A percentile compares a stretch with the other conserved stretches of the same genome.
Evolutionary conservation across 75 land plant genomes (phyloP).

Genomic region (Cryptomeria japonica): DNA sequence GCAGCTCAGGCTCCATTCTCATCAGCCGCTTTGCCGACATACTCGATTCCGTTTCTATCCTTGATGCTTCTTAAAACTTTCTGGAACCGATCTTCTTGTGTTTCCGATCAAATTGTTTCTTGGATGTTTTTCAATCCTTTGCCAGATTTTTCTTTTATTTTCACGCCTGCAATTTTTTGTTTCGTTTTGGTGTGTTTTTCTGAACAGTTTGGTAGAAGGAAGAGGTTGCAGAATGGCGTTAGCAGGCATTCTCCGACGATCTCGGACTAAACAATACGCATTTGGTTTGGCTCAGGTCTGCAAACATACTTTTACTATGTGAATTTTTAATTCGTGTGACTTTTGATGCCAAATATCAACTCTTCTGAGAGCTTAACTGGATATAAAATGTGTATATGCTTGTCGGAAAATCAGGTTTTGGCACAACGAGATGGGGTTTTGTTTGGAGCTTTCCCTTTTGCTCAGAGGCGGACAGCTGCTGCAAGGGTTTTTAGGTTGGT

Average conservation of each 20-base stretch:
- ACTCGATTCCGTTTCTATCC: neutral
- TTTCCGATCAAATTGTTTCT: neutral
- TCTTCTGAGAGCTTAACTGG: neutral
- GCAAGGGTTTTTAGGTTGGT: slow-evolving; percentile 32
- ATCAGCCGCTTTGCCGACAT: neutral
- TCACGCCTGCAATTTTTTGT: neutral
- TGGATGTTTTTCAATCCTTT: neutral
- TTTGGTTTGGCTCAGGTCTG: neutral
- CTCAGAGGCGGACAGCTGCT: slow-evolving; percentile 20
- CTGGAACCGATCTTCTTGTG: neutral
- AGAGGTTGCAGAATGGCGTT: neutral
- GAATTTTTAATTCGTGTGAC: neutral
- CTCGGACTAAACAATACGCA: neutral
- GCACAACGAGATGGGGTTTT: neutral
- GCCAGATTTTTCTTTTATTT: neutral
- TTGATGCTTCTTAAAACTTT: neutral
- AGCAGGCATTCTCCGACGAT: neutral
- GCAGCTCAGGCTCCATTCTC: neutral
- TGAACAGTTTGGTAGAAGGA: no score
- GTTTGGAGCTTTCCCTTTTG: slow-evolving; percentile 3
- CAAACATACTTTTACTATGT: neutral
- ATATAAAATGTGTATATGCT: neutral
- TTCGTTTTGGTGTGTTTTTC: no score
- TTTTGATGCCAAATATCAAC: neutral
- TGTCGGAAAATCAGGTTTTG: neutral